Evolutionary conservation across 257 asterid species (phyloP).

Genomic region (Dorcoceras hygrometricum): DNA sequence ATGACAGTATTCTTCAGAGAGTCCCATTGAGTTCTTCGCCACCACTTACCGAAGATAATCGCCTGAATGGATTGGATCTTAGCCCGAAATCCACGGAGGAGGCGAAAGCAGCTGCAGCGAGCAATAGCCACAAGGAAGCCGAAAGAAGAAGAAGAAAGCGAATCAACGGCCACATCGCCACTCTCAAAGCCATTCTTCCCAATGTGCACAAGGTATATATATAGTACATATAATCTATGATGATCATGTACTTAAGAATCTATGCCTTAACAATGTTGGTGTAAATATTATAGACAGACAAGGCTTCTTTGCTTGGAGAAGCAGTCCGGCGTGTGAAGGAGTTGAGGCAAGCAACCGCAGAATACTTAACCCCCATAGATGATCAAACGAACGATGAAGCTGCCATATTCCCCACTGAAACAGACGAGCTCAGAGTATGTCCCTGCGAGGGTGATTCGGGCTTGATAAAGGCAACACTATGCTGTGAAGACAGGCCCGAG

Average conservation of each 20-base stretch:
- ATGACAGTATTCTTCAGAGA: constrained; percentile 35
- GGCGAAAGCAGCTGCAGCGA: constrained; percentile 71
- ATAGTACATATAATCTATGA: background rate
- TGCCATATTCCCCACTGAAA: constrained; percentile 48
- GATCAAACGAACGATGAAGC: background rate
- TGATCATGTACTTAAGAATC: no score
- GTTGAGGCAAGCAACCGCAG: constrained; percentile 54
- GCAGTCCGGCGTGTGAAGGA: constrained; percentile 75
- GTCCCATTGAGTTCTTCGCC: constrained; percentile 21
- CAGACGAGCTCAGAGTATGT: constrained; percentile 57
- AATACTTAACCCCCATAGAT: constrained; percentile 23
- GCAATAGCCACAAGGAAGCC: constrained; percentile 85
- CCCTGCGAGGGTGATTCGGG: constrained; percentile 38
- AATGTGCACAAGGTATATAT: constrained; percentile 57
- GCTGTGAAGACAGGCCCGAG: constrained; percentile 85
- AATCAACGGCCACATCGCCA: constrained; percentile 84
- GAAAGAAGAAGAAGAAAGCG: constrained; percentile 80
- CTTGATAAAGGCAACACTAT: constrained; percentile 48
- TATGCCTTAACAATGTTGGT: background rate
- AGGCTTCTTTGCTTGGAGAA: constrained; percentile 85
- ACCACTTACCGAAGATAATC: constrained; percentile 24
- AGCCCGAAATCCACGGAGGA: constrained; percentile 66
- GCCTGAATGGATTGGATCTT: constrained; percentile 22
- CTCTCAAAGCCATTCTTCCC: constrained; percentile 83
- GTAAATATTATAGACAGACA: constrained; percentile 59